phyloP scores from a whole-genome alignment of 371 early-diverging fungal species.

The Basidiobolus meristosporus region DNA sequence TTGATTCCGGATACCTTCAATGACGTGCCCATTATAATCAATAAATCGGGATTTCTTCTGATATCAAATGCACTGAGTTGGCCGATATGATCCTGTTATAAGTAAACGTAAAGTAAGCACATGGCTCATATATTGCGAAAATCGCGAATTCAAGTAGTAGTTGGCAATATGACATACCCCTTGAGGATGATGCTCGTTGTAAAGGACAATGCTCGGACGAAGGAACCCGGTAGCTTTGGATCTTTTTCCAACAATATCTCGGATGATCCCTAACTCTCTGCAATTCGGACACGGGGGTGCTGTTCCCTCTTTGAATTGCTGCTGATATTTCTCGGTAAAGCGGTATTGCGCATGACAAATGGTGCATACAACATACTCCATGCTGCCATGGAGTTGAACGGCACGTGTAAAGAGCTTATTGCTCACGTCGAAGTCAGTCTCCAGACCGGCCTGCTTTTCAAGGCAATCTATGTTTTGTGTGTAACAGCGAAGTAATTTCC shows the following conservation, averaged over 20 bases:
- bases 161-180: too few species aligned
- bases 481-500: slow-evolving; percentile 75
- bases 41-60: slow-evolving; percentile 57
- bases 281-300: slow-evolving; percentile 72
- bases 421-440: slow-evolving; percentile 12
- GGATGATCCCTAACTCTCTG: slow-evolving; percentile 6
- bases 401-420: too few species aligned
- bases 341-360: slow-evolving; percentile 41
- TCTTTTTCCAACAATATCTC: slow-evolving; percentile 35
- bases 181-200: slow-evolving; percentile 88
- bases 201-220: slow-evolving; percentile 92
- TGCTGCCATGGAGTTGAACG: slow-evolving; percentile 87
- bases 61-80: slow-evolving; percentile 38
- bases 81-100: too few species aligned
- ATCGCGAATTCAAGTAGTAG: too few species aligned
- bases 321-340: slow-evolving; percentile 26
- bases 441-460: slow-evolving; percentile 45
- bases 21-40: slow-evolving; percentile 96
- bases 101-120: too few species aligned
- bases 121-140: too few species aligned
- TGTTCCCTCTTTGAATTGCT: slow-evolving; percentile 39
- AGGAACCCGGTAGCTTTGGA: slow-evolving; percentile 60
- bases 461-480: slow-evolving; percentile 96
- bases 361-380: slow-evolving; percentile 69
- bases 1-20: slow-evolving; percentile 90